Conservation (phyloP, 495 filamentous ascomycete species). For the Neurospora sp. region DNA sequence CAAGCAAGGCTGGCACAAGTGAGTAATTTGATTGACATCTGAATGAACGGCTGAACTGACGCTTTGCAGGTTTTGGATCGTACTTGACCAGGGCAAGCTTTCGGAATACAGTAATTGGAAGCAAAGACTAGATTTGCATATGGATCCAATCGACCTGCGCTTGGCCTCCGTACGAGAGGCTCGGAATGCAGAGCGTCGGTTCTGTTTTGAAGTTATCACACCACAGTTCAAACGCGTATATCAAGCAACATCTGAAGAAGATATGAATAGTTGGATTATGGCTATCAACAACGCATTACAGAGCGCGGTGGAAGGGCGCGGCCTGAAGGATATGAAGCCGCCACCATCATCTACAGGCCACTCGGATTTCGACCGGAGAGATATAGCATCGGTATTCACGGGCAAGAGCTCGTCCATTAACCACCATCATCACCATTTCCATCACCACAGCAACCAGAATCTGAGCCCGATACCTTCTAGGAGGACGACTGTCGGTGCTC, state of each 20-base stretch:
- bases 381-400: slow-evolving; percentile 84
- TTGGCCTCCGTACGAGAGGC: slow-evolving; percentile 96
- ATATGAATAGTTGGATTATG: slow-evolving; percentile 94
- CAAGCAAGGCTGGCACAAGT: slow-evolving; percentile 99
- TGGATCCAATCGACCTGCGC: slow-evolving; percentile 94
- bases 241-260: slow-evolving; percentile 93
- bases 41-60: slow-evolving; percentile 4
- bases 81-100: slow-evolving; percentile 88
- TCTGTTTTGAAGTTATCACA: slow-evolving; percentile 98
- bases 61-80: slow-evolving; percentile 80
- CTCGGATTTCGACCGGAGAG: slow-evolving; percentile 50
- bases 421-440: background rate
- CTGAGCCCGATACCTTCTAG: slow-evolving; percentile 50
- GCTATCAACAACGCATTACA: slow-evolving; percentile 97
- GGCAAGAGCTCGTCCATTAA: slow-evolving; percentile 78
- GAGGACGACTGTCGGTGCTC: slow-evolving; percentile 77
- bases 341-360: slow-evolving; percentile 37
- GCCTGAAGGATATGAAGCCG: slow-evolving; percentile 32
- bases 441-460: slow-evolving; percentile 41
- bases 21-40: slow-evolving; percentile 25
- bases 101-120: slow-evolving; percentile 99
- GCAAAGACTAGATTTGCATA: slow-evolving; percentile 89
- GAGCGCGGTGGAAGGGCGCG: slow-evolving; percentile 81
- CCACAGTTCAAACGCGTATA: slow-evolving; percentile 95
- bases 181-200: slow-evolving; percentile 84